A percentile compares a stretch with the other conserved stretches of the same genome.
phyloP scores from a whole-genome alignment of 2,329 filamentous ascomycete species.

The Clarireedia paspali region DNA sequence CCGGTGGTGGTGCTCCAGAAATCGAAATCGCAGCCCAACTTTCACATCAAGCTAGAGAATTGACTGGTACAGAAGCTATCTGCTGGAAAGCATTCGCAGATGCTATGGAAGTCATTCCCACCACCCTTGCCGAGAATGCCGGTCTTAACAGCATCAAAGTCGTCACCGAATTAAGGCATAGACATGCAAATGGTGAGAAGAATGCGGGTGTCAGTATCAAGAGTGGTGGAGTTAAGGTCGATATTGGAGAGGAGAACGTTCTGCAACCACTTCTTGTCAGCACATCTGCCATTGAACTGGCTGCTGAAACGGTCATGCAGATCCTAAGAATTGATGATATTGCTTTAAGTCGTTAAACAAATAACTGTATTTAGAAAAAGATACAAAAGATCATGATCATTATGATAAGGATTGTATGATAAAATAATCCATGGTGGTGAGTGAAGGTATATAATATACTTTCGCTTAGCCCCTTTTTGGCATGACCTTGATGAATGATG shows the following conservation, averaged over 20 bases:
- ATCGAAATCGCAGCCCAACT: constrained; percentile 91
- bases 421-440: constrained; percentile 8
- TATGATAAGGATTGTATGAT: constrained; percentile 5
- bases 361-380: not conserved
- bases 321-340: constrained; percentile 25
- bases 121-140: constrained; percentile 93
- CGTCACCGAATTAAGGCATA: constrained; percentile 88
- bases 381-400: not conserved
- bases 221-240: constrained; percentile 91
- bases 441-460: not conserved
- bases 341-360: constrained; percentile 23
- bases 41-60: constrained; percentile 69
- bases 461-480: constrained; percentile 10
- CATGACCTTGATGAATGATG: constrained; percentile 4
- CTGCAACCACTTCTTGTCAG: constrained; percentile 92
- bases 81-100: constrained; percentile 99
- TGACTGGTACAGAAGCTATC: constrained; percentile 89
- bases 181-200: constrained; percentile 90
- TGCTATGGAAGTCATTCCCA: constrained; percentile 93
- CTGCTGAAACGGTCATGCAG: constrained; percentile 87
- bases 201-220: constrained; percentile 98
- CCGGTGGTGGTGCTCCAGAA: constrained; percentile 91
- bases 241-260: constrained; percentile 95
- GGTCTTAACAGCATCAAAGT: constrained; percentile 98
- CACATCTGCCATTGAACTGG: constrained; percentile 94